Conservation (phyloP, 805 yeast species). For the Starmerella asiatica region DNA sequence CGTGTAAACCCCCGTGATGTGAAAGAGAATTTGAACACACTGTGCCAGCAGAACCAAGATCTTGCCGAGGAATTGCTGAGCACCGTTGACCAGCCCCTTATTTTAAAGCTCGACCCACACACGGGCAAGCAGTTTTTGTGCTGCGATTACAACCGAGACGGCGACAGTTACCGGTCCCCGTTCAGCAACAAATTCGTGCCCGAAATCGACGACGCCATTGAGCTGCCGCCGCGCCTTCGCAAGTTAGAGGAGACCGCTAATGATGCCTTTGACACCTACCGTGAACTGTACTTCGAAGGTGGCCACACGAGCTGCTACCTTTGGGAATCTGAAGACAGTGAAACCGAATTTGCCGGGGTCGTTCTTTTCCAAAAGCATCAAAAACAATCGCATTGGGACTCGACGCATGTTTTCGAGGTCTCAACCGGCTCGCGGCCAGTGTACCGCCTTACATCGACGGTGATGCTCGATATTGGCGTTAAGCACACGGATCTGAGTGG, state of each 20-base stretch:
- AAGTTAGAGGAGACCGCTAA: slow-evolving; percentile 69
- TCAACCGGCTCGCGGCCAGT: slow-evolving; percentile 28
- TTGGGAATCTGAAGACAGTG: slow-evolving; percentile 70
- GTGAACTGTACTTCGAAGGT: slow-evolving; percentile 91
- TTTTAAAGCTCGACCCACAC: slow-evolving; percentile 36
- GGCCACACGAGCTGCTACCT: slow-evolving; percentile 80
- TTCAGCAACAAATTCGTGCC: slow-evolving; percentile 65
- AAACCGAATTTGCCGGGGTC: slow-evolving; percentile 64
- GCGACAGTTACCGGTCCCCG: slow-evolving; percentile 84
- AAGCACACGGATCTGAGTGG: slow-evolving; percentile 50
- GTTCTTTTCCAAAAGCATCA: slow-evolving; percentile 58
- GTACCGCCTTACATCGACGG: slow-evolving; percentile 76
- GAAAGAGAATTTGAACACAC: slow-evolving; percentile 32
- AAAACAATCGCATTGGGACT: slow-evolving; percentile 51
- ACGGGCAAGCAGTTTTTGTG: slow-evolving; percentile 59
- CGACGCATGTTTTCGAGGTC: slow-evolving; percentile 78
- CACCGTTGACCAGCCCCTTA: slow-evolving; percentile 75
- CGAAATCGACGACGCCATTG: slow-evolving; percentile 43
- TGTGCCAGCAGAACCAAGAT: slow-evolving; percentile 46
- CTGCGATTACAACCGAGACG: slow-evolving; percentile 92
- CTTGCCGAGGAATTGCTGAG: slow-evolving; percentile 78
- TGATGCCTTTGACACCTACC: slow-evolving; percentile 80
- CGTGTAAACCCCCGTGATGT: slow-evolving; percentile 59
- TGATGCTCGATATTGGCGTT: slow-evolving; percentile 57
- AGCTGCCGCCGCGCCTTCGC: slow-evolving; percentile 54